These are phyloP conservation scores for Trichoderma koningii DNA, from an alignment of 2,329 filamentous ascomycete species.

Conservation along the genomic window DNA sequence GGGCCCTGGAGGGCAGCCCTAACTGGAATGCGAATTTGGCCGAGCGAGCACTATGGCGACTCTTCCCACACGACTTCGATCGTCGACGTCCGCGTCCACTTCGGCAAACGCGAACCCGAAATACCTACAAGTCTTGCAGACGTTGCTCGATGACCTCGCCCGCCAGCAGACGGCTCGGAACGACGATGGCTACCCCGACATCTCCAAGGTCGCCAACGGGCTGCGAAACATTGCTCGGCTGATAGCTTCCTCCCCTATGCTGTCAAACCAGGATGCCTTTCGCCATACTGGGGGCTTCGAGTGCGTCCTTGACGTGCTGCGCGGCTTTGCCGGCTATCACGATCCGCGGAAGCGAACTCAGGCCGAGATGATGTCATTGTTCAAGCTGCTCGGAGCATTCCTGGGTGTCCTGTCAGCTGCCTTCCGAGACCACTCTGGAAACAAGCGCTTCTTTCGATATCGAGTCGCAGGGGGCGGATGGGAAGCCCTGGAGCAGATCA, in stretches of 20 bases:
- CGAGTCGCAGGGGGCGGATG: conserved; percentile 77
- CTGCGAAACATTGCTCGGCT: conserved; percentile 68
- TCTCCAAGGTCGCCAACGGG: conserved; percentile 53
- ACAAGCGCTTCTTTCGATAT: conserved; percentile 81
- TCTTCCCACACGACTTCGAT: conserved; percentile 60
- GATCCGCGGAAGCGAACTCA: conserved; percentile 63
- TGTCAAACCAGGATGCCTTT: conserved; percentile 73
- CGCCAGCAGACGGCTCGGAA: conserved; percentile 38
- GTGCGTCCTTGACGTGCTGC: conserved; percentile 67
- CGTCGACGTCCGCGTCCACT: conserved; percentile 63
- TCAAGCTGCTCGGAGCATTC: conserved; percentile 70
- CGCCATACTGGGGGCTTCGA: conserved; percentile 79
- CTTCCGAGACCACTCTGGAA: conserved; percentile 78
- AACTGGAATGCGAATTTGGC: conserved; percentile 35
- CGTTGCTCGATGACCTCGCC: conserved; percentile 53
- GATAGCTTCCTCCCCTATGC: conserved; percentile 52
- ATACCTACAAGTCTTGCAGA: conserved; percentile 60
- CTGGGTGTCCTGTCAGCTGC: conserved; percentile 73
- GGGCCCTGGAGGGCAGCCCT: conserved; percentile 38
- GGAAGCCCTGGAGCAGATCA: conserved; percentile 71
- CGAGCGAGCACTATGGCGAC: conserved; percentile 50
- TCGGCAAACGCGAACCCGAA: conserved; percentile 55
- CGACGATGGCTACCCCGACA: conserved; percentile 51
- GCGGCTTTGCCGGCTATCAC: conserved; percentile 74
- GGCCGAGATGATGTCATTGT: conserved; percentile 65